These are phyloP conservation scores for Pseudocercospora ulei DNA, from an alignment of 2,329 filamentous ascomycete genomes.

Conservation along the genomic window DNA sequence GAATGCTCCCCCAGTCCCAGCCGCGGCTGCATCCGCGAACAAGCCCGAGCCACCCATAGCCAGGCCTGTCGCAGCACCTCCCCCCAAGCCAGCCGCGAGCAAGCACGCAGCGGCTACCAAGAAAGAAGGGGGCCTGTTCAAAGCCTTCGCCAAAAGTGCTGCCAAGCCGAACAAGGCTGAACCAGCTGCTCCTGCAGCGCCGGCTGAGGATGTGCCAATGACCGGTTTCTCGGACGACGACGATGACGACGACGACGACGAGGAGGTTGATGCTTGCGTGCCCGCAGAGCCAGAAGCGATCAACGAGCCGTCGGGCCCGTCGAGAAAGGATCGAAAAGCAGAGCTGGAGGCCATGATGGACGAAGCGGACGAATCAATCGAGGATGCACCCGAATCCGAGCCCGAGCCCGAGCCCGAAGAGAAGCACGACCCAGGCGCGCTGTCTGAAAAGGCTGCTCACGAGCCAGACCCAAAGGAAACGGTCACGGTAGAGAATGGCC, in stretches of 20 bases:
- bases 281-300: slow-evolving; percentile 19
- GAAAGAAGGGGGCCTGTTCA: slow-evolving; percentile 37
- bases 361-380: slow-evolving; percentile 39
- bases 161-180: too few species aligned
- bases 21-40: slow-evolving; percentile 22
- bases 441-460: slow-evolving; percentile 42
- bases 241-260: slow-evolving; percentile 37
- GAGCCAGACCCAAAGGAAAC: slow-evolving; percentile 37
- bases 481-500: slow-evolving; percentile 51
- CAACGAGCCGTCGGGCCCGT: slow-evolving; percentile 32
- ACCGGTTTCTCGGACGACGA: slow-evolving; percentile 44
- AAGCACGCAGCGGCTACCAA: slow-evolving; percentile 46
- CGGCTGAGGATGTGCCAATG: slow-evolving; percentile 30
- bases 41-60: slow-evolving; percentile 21
- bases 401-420: slow-evolving; percentile 22
- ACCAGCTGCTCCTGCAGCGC: slow-evolving; percentile 34
- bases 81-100: slow-evolving; percentile 36
- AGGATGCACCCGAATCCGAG: too few species aligned
- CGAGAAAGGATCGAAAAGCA: slow-evolving; percentile 55
- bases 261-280: too few species aligned
- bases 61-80: slow-evolving; percentile 16
- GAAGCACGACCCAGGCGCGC: slow-evolving; percentile 47
- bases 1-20: slow-evolving; percentile 35
- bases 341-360: slow-evolving; percentile 67
- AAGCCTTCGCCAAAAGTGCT: slow-evolving; percentile 35